Conservation (phyloP, 495 filamentous ascomycete genomes). For the Aspergillus nanangensis region DNA sequence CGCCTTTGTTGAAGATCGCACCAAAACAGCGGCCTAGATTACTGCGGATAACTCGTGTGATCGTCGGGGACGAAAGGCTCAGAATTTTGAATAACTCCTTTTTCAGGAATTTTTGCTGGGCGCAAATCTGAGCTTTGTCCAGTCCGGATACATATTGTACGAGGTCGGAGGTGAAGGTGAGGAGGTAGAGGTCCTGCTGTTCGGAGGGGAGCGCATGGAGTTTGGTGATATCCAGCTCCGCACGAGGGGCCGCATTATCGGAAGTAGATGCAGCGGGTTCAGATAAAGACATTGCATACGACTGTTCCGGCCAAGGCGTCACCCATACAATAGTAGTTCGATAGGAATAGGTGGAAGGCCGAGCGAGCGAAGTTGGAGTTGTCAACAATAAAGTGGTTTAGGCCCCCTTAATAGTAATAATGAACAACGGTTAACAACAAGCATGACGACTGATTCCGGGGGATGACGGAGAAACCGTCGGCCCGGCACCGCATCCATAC, state of each 20-base stretch:
- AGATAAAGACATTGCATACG: slow-evolving; percentile 37
- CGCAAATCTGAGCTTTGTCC: slow-evolving; percentile 70
- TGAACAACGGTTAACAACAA: not conserved
- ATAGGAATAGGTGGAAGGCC: too few relatives aligned
- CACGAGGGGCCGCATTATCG: slow-evolving; percentile 32
- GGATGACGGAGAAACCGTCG: slow-evolving; percentile 33
- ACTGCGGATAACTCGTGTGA: slow-evolving; percentile 85
- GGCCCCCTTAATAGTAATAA: slow-evolving; percentile 22
- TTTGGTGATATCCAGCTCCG: slow-evolving; percentile 79
- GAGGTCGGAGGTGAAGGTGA: slow-evolving; percentile 82
- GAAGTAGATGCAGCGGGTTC: slow-evolving; percentile 24
- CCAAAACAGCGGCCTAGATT: slow-evolving; percentile 81
- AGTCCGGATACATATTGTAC: slow-evolving; percentile 74
- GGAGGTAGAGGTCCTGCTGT: slow-evolving; percentile 90
- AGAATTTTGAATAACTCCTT: slow-evolving; percentile 89
- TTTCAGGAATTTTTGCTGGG: slow-evolving; percentile 84
- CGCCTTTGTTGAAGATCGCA: slow-evolving; percentile 79
- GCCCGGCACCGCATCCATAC: slow-evolving; percentile 18
- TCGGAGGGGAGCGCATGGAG: slow-evolving; percentile 87
- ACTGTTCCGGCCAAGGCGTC: slow-evolving; percentile 14
- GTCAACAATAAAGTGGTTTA: too few relatives aligned
- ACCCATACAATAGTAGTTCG: slow-evolving; percentile 23
- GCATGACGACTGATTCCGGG: slow-evolving; percentile 23
- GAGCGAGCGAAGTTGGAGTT: not conserved
- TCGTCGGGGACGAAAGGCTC: slow-evolving; percentile 75